Percentiles rank a stretch among this genome's conserved stretches.
phyloP scores from a whole-genome alignment of 108 stramenopile genomes.

The Mediolabrus comicus region DNA sequence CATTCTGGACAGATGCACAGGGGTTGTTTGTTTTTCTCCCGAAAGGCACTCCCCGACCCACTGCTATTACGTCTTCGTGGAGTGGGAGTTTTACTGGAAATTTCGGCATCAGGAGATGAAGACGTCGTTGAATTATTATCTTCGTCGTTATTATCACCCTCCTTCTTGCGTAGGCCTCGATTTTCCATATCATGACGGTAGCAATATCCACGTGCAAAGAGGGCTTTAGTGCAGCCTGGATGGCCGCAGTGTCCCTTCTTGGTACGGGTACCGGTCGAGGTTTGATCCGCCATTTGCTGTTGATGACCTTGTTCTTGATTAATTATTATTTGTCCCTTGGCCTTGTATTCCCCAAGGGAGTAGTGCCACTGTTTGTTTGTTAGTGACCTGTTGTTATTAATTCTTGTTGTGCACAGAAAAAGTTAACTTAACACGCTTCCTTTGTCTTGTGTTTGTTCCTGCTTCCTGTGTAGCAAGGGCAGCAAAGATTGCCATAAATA shows the following conservation, averaged over 20 bases:
- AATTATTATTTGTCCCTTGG: not conserved
- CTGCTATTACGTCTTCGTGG: not conserved
- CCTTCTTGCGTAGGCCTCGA: not conserved
- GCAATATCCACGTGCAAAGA: not conserved
- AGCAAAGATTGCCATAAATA: too few species aligned
- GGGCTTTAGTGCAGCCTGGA: not conserved
- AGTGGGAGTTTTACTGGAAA: not conserved
- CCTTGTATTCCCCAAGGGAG: too few species aligned
- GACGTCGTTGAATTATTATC: not conserved
- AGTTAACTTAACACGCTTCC: too few species aligned
- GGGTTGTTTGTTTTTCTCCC: not conserved
- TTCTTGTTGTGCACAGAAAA: too few species aligned
- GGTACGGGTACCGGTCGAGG: too few species aligned
- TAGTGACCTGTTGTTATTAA: too few species aligned
- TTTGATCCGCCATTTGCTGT: not conserved
- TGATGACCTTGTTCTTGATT: not conserved
- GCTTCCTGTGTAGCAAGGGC: too few species aligned
- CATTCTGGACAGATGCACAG: slow-evolving; percentile 28
- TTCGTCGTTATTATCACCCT: not conserved
- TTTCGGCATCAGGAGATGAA: not conserved
- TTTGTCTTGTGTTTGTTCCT: too few species aligned
- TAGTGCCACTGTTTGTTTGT: too few species aligned
- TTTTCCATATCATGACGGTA: slow-evolving; percentile 1
- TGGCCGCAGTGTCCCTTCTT: not conserved
- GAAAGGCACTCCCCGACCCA: not conserved